Evolutionary conservation across 768 basidiomycete species (phyloP).

Genomic region (Lentinus brumalis): DNA sequence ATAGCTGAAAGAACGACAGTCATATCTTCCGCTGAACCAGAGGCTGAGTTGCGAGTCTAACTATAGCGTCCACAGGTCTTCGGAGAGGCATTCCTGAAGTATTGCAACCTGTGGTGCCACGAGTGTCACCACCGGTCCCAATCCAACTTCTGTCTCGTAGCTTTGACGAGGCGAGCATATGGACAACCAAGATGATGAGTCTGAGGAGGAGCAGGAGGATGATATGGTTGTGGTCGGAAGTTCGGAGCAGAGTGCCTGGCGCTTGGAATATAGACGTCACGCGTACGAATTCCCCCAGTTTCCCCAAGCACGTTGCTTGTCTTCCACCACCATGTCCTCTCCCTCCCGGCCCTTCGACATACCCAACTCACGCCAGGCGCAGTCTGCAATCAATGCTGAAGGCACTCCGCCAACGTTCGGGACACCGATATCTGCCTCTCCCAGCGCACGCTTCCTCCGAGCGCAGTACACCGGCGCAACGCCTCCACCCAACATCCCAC

Average conservation of each 20-base stretch:
- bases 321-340: constrained; percentile 22
- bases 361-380: constrained; percentile 17
- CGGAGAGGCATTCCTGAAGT: no score
- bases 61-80: no score
- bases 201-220: no score
- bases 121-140: no score
- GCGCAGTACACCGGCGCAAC: constrained; percentile 65
- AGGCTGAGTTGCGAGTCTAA: no score
- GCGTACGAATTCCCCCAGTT: background rate
- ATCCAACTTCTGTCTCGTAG: no score
- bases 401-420: constrained; percentile 16
- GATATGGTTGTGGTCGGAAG: background rate
- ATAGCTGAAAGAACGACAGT: no score
- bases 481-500: constrained; percentile 52
- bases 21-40: no score
- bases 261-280: background rate
- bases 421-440: constrained; percentile 52
- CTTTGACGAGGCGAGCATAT: no score
- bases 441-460: constrained; percentile 64
- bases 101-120: no score
- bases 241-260: background rate
- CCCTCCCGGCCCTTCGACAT: constrained; percentile 26
- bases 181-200: no score
- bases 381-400: background rate
- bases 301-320: background rate